Conservation (phyloP, 306 rosid genomes). For the Trifolium fragiferum region DNA sequence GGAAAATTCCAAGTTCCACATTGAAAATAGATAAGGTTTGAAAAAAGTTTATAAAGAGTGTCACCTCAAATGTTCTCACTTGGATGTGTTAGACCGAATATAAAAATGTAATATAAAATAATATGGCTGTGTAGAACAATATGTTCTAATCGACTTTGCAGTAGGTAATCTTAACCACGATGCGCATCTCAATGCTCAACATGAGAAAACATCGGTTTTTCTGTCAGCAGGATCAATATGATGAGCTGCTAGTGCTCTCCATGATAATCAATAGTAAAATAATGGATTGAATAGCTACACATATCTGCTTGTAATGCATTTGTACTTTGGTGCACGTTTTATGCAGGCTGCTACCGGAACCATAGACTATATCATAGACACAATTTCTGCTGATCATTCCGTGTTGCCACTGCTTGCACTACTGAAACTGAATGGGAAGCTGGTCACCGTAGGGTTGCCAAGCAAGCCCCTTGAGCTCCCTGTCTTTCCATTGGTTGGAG, state of each 20-base stretch:
- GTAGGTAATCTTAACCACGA: background rate
- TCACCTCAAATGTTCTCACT: no score
- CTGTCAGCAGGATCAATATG: background rate
- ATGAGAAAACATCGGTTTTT: background rate
- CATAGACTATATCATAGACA: constrained; percentile 88
- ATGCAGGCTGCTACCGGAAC: constrained; percentile 76
- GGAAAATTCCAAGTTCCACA: no score
- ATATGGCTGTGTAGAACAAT: background rate
- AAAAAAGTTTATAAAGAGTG: no score
- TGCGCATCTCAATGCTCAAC: background rate
- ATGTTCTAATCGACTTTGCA: background rate
- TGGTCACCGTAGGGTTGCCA: constrained; percentile 80
- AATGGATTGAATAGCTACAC: constrained; percentile 6
- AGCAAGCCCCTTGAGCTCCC: constrained; percentile 80
- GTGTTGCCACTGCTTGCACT: constrained; percentile 71
- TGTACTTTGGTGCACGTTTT: constrained; percentile 2
- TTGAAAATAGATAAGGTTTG: no score
- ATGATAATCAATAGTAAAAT: constrained; percentile 6
- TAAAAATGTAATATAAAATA: background rate
- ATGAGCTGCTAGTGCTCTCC: constrained; percentile 3
- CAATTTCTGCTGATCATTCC: constrained; percentile 79
- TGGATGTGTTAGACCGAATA: no score
- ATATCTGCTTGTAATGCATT: constrained; percentile 11
- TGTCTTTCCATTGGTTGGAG: constrained; percentile 60
- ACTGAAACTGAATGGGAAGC: constrained; percentile 85